Conservation (phyloP, 2,329 filamentous ascomycete species). For the Neodidymelliopsis sp. region DNA sequence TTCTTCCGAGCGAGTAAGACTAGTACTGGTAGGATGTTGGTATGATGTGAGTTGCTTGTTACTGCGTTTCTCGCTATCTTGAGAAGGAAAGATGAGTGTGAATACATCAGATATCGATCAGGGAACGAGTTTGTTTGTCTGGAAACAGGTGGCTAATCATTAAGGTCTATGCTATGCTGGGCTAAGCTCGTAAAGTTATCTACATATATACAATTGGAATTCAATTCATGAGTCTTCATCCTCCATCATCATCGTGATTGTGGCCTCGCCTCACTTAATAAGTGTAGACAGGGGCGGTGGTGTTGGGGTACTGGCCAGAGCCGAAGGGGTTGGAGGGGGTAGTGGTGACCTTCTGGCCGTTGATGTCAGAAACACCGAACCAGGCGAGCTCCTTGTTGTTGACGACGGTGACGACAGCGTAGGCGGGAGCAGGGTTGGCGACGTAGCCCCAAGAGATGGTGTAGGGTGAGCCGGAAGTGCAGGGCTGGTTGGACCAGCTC, state of each 20-base stretch:
- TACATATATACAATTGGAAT: constrained; percentile 1
- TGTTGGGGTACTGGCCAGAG: constrained; percentile 17
- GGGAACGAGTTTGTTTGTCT: too few relatives aligned
- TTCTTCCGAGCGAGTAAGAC: too few relatives aligned
- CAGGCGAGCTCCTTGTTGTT: constrained; percentile 23
- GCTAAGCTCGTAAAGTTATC: neutral
- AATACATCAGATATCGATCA: too few relatives aligned
- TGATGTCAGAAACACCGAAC: constrained; percentile 25
- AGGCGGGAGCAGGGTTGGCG: constrained; percentile 19
- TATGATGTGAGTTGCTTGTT: too few relatives aligned
- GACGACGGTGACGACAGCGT: constrained; percentile 21
- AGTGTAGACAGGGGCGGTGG: constrained; percentile 16
- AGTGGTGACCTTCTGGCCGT: constrained; percentile 21
- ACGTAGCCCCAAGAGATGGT: constrained; percentile 25
- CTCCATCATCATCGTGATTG: neutral
- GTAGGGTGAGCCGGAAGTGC: constrained; percentile 14
- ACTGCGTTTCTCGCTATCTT: too few relatives aligned
- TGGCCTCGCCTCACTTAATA: constrained; percentile 6
- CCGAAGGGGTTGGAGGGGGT: constrained; percentile 22
- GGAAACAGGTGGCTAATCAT: too few relatives aligned
- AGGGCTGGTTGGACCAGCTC: constrained; percentile 23
- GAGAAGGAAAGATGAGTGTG: too few relatives aligned
- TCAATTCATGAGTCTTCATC: too few relatives aligned
- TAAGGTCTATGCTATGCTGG: neutral
- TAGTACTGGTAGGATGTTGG: too few relatives aligned